Evolutionary conservation across 1,284 basidiomycete species (phyloP).

Genomic region (Trichosporon sp.): DNA sequence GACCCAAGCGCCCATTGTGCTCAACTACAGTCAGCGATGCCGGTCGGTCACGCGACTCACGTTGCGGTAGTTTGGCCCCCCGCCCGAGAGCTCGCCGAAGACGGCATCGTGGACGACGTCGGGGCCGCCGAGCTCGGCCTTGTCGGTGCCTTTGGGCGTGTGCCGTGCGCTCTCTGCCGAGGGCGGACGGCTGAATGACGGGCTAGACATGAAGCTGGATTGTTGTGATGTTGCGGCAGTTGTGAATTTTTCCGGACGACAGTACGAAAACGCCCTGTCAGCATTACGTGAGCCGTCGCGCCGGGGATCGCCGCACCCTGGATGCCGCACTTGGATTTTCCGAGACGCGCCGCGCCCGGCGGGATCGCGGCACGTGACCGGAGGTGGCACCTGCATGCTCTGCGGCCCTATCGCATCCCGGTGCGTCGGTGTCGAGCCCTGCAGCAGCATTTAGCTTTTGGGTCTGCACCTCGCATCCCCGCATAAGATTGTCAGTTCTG

Average conservation of each 20-base stretch:
- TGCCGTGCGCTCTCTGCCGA: neutral
- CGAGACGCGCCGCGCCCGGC: no score
- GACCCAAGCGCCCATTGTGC: neutral
- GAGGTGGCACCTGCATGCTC: no score
- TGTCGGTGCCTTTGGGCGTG: neutral
- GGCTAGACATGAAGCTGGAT: neutral
- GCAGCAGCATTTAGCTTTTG: no score
- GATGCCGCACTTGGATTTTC: no score
- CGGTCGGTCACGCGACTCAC: slow-evolving; percentile 16
- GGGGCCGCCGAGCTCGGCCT: slow-evolving; percentile 12
- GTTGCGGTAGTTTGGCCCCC: slow-evolving; percentile 32
- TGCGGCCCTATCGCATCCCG: no score
- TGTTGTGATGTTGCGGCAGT: neutral
- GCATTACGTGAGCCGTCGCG: neutral
- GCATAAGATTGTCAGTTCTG: no score
- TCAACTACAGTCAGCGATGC: neutral
- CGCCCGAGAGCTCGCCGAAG: slow-evolving; percentile 28
- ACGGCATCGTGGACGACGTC: slow-evolving; percentile 25
- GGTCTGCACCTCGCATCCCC: no score
- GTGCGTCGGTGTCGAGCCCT: no score
- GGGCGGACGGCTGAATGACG: neutral
- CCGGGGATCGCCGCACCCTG: no score
- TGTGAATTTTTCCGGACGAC: neutral
- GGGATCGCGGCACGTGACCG: no score
- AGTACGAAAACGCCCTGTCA: neutral